These are phyloP conservation scores for Maudiozyma humilis DNA, from an alignment of 1,139 yeast genomes.

Conservation along the genomic window DNA sequence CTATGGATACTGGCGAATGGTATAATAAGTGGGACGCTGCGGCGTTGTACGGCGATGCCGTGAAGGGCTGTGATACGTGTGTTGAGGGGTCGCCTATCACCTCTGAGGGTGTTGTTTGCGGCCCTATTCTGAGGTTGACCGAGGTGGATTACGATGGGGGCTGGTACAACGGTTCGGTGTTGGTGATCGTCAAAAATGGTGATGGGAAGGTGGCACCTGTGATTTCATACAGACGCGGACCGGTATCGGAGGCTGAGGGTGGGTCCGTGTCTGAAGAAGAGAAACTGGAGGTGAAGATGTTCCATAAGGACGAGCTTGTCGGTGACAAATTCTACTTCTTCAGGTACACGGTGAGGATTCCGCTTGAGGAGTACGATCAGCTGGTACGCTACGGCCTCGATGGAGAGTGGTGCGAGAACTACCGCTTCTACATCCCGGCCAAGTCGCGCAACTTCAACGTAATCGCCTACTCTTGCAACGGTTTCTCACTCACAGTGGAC, in stretches of 20 bases:
- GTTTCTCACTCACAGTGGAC: slow-evolving; percentile 73
- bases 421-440: slow-evolving; percentile 31
- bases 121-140: slow-evolving; percentile 64
- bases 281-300: slow-evolving; percentile 39
- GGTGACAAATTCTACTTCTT: slow-evolving; percentile 45
- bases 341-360: slow-evolving; percentile 51
- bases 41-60: slow-evolving; percentile 16
- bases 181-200: slow-evolving; percentile 33
- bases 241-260: no score
- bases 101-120: slow-evolving; percentile 39
- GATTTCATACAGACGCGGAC: slow-evolving; percentile 26
- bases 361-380: slow-evolving; percentile 44
- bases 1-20: slow-evolving; percentile 12
- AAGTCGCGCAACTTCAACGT: slow-evolving; percentile 46
- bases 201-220: slow-evolving; percentile 15
- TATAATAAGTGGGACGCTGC: slow-evolving; percentile 24
- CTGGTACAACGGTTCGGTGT: slow-evolving; percentile 56
- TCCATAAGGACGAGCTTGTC: slow-evolving; percentile 35
- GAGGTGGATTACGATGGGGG: slow-evolving; percentile 43
- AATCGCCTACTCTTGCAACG: slow-evolving; percentile 81
- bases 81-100: slow-evolving; percentile 18
- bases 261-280: slow-evolving; percentile 6
- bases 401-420: slow-evolving; percentile 34
- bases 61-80: slow-evolving; percentile 19
- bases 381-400: slow-evolving; percentile 54